Conservation (phyloP, 805 yeast species). For the Yamadazyma tumulicola region DNA sequence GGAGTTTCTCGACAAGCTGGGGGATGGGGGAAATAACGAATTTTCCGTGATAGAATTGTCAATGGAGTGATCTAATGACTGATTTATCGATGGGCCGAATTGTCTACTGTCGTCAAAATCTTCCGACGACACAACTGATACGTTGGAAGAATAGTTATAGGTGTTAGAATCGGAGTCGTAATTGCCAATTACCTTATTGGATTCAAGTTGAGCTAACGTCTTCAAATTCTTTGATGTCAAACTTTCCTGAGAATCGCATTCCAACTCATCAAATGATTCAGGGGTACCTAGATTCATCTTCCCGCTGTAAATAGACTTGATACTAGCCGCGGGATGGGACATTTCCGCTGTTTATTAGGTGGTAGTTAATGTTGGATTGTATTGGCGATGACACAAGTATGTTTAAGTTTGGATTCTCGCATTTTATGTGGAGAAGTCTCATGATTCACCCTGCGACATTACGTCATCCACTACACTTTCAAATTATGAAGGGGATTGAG, state of each 20-base stretch:
- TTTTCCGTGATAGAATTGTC: slow-evolving; percentile 4
- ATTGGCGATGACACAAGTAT: no score
- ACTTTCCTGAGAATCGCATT: slow-evolving; percentile 8
- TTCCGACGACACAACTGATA: slow-evolving; percentile 20
- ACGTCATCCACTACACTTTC: no score
- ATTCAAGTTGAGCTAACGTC: not conserved
- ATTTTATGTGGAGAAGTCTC: no score
- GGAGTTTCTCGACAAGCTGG: slow-evolving; percentile 60
- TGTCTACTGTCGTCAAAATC: slow-evolving; percentile 2
- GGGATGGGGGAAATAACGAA: slow-evolving; percentile 28
- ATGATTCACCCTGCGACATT: no score
- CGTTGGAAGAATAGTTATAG: slow-evolving; percentile 3
- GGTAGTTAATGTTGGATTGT: no score
- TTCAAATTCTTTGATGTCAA: slow-evolving; percentile 20
- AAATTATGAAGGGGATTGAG: no score
- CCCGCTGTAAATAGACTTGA: slow-evolving; percentile 37
- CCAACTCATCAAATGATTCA: slow-evolving; percentile 7
- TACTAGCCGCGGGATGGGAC: slow-evolving; percentile 44
- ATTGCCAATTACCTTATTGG: not conserved
- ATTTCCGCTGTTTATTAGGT: no score
- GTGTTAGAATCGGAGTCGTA: not conserved
- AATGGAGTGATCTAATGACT: slow-evolving; percentile 1
- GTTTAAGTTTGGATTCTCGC: no score
- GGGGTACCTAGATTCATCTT: slow-evolving; percentile 24
- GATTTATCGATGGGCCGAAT: no score